Evolutionary conservation across 495 filamentous ascomycete genomes (phyloP).

Genomic region (Penicillium paxilli): DNA sequence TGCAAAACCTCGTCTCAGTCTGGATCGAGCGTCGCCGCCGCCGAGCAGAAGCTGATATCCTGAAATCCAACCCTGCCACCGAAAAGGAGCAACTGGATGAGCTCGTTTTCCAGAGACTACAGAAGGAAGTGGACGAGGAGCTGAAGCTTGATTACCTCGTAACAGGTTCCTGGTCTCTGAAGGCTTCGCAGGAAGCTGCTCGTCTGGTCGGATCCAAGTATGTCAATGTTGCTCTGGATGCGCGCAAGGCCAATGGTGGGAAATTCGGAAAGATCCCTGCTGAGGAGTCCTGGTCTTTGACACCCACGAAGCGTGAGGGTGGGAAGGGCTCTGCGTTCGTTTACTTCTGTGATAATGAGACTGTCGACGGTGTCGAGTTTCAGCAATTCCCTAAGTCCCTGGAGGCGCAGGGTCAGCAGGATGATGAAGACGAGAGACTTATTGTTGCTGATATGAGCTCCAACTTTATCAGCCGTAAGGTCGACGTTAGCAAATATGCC

Average conservation of each 20-base stretch:
- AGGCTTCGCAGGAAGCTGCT: conserved; percentile 83
- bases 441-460: conserved; percentile 87
- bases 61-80: conserved; percentile 30
- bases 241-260: conserved; percentile 67
- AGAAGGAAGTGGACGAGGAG: conserved; percentile 61
- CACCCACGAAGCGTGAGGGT: conserved; percentile 51
- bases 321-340: conserved; percentile 66
- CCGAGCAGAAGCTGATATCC: conserved; percentile 32
- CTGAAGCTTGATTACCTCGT: conserved; percentile 86
- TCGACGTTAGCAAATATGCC: conserved; percentile 72
- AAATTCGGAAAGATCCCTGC: conserved; percentile 86
- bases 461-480: conserved; percentile 58
- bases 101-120: conserved; percentile 57
- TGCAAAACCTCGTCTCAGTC: conserved; percentile 76
- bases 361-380: conserved; percentile 88
- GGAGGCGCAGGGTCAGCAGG: conserved; percentile 47
- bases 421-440: conserved; percentile 59
- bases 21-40: conserved; percentile 70
- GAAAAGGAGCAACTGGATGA: conserved; percentile 45
- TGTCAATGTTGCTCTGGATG: conserved; percentile 76
- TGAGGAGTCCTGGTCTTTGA: conserved; percentile 75
- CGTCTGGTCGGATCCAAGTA: conserved; percentile 73
- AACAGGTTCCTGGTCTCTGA: conserved; percentile 87
- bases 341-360: conserved; percentile 92
- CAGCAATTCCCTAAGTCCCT: conserved; percentile 68